Conservation (phyloP, 1,139 yeast genomes). For the Spathaspora sp. region DNA sequence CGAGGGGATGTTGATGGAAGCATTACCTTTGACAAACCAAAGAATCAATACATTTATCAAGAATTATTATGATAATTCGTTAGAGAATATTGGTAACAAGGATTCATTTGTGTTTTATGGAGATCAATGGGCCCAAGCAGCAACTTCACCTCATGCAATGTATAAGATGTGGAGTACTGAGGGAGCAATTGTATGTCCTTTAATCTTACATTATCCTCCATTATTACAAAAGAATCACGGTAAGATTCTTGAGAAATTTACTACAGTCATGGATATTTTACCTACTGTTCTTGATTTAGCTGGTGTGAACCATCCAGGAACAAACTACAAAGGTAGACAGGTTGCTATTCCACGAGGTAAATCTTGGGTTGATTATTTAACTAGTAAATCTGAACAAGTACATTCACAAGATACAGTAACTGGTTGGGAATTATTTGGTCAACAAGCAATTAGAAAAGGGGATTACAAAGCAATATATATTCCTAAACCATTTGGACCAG, state of each 20-base stretch:
- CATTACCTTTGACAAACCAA: slow-evolving; percentile 40
- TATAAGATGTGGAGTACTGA: slow-evolving; percentile 54
- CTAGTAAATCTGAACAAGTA: slow-evolving; percentile 23
- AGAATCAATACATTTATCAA: slow-evolving; percentile 27
- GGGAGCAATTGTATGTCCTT: slow-evolving; percentile 58
- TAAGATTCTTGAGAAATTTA: slow-evolving; percentile 35
- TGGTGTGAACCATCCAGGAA: slow-evolving; percentile 44
- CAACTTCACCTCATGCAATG: slow-evolving; percentile 55
- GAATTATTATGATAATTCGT: slow-evolving; percentile 39
- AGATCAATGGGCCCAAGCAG: slow-evolving; percentile 67
- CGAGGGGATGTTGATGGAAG: slow-evolving; percentile 58
- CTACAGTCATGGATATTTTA: slow-evolving; percentile 57
- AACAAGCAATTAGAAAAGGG: slow-evolving; percentile 56
- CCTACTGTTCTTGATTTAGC: slow-evolving; percentile 55
- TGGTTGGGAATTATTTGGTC: slow-evolving; percentile 62
- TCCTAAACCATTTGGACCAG: slow-evolving; percentile 51
- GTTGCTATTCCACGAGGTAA: slow-evolving; percentile 42
- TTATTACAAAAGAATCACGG: slow-evolving; percentile 25
- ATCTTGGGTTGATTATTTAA: slow-evolving; percentile 38
- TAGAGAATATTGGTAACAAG: slow-evolving; percentile 47
- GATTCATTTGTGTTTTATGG: slow-evolving; percentile 54
- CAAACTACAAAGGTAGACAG: slow-evolving; percentile 32
- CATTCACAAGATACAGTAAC: slow-evolving; percentile 48
- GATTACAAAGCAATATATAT: slow-evolving; percentile 47
- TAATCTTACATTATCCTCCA: slow-evolving; percentile 43